Conservation (phyloP, 108 stramenopile species). For the Epithemia pelagica region DNA sequence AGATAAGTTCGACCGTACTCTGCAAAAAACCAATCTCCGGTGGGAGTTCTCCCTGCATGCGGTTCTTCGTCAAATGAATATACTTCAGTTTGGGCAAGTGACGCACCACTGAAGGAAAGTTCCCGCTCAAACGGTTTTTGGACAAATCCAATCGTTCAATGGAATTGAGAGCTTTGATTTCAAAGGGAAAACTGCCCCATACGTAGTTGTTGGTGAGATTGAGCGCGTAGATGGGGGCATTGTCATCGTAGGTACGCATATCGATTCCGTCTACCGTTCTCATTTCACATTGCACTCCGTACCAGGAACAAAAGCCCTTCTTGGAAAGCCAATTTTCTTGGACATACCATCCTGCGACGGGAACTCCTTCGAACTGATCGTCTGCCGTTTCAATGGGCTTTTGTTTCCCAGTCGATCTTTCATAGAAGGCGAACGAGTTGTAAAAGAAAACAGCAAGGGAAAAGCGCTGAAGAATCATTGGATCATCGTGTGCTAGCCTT, state of each 20-base stretch:
- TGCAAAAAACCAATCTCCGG: constrained; percentile 6
- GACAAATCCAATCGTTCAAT: constrained; percentile 14
- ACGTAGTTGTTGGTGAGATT: constrained; percentile 20
- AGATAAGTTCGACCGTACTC: neutral
- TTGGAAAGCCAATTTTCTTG: constrained; percentile 30
- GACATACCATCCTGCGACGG: constrained; percentile 21
- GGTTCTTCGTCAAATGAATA: constrained; percentile 7
- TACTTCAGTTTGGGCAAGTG: constrained; percentile 6
- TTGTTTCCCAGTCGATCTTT: neutral
- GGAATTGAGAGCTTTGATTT: constrained; percentile 13
- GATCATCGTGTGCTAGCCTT: constrained; percentile 9
- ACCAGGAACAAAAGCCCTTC: constrained; percentile 34
- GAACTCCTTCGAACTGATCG: constrained; percentile 10
- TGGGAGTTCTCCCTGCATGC: constrained; percentile 3
- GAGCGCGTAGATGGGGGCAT: constrained; percentile 13
- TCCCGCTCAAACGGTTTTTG: constrained; percentile 5
- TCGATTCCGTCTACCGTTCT: neutral
- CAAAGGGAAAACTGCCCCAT: constrained; percentile 4
- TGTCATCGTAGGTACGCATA: constrained; percentile 16
- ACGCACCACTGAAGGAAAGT: constrained; percentile 8
- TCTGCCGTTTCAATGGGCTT: constrained; percentile 1
- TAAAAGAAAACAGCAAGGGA: constrained; percentile 42
- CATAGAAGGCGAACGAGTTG: constrained; percentile 2
- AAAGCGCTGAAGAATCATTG: constrained; percentile 31
- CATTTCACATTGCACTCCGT: constrained; percentile 27